Percentiles rank a stretch among this genome's conserved stretches.
Conservation (phyloP, 2,329 filamentous ascomycete genomes). For the Chaetomium sp. region DNA sequence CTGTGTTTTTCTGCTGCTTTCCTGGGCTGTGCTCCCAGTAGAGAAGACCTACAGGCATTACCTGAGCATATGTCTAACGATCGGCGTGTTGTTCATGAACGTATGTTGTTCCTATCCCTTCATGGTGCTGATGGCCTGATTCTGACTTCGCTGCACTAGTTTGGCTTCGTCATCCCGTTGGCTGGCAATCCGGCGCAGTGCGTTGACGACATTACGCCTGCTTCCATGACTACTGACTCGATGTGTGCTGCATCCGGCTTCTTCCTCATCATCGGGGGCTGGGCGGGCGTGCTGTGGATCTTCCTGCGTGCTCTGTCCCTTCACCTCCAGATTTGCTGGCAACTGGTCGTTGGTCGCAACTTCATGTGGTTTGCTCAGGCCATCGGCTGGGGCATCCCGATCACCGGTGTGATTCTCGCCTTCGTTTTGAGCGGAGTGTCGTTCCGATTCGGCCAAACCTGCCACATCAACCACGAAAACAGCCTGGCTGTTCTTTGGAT, state of each 20-base stretch:
- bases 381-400: slow-evolving; percentile 77
- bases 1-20: slow-evolving; percentile 69
- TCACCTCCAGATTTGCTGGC: slow-evolving; percentile 97
- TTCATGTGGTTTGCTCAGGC: slow-evolving; percentile 84
- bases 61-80: slow-evolving; percentile 77
- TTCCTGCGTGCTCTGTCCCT: slow-evolving; percentile 86
- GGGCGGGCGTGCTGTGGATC: slow-evolving; percentile 80
- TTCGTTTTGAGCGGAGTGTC: slow-evolving; percentile 86
- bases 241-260: slow-evolving; percentile 85
- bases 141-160: slow-evolving; percentile 45
- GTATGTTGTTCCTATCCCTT: slow-evolving; percentile 44
- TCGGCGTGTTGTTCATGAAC: slow-evolving; percentile 71
- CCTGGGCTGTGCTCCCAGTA: slow-evolving; percentile 72
- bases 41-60: slow-evolving; percentile 92
- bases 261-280: slow-evolving; percentile 79
- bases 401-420: slow-evolving; percentile 66
- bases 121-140: background rate
- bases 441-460: slow-evolving; percentile 84
- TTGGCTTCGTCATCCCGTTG: slow-evolving; percentile 86
- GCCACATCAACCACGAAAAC: slow-evolving; percentile 87
- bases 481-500: slow-evolving; percentile 86
- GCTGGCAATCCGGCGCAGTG: slow-evolving; percentile 74
- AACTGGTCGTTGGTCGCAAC: slow-evolving; percentile 75
- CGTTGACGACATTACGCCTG: slow-evolving; percentile 82
- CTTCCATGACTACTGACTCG: slow-evolving; percentile 77